A percentile compares a stretch with the other conserved stretches of the same genome.
These are phyloP conservation scores for Acmispon strigosus DNA, from an alignment of 306 rosid genomes.

Conservation along the genomic window DNA sequence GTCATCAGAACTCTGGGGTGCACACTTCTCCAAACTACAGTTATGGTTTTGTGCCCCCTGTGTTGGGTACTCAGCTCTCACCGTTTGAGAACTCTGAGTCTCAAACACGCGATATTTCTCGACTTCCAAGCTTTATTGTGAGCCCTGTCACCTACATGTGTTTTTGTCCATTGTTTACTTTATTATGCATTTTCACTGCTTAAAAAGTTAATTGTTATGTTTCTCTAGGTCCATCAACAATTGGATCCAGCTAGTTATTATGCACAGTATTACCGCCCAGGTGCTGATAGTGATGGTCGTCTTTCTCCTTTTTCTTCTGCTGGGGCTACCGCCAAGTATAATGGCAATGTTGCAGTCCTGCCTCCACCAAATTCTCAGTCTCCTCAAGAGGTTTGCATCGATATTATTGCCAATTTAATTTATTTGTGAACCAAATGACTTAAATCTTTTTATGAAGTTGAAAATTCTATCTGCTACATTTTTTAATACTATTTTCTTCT, in stretches of 20 bases:
- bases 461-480: not conserved
- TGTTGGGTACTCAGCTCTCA: conserved; percentile 70
- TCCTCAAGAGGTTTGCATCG: conserved; percentile 74
- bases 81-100: conserved; percentile 73
- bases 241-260: conserved; percentile 77
- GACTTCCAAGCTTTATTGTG: conserved; percentile 76
- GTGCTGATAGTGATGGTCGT: conserved; percentile 76
- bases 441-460: not conserved
- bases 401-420: conserved; percentile 11
- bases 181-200: conserved; percentile 18
- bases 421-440: not conserved
- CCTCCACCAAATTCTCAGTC: conserved; percentile 66
- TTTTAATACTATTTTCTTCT: not conserved
- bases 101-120: conserved; percentile 69
- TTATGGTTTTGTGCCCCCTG: conserved; percentile 72
- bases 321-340: conserved; percentile 66
- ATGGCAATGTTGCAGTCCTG: conserved; percentile 62
- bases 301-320: conserved; percentile 78
- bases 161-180: conserved; percentile 16
- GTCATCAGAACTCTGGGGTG: conserved; percentile 57
- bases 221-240: conserved; percentile 66
- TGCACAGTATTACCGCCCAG: conserved; percentile 81
- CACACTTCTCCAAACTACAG: conserved; percentile 56
- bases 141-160: conserved; percentile 27
- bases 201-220: conserved; percentile 13